phyloP scores from a whole-genome alignment of 345 rosid species.

The Melaleuca alternifolia region DNA sequence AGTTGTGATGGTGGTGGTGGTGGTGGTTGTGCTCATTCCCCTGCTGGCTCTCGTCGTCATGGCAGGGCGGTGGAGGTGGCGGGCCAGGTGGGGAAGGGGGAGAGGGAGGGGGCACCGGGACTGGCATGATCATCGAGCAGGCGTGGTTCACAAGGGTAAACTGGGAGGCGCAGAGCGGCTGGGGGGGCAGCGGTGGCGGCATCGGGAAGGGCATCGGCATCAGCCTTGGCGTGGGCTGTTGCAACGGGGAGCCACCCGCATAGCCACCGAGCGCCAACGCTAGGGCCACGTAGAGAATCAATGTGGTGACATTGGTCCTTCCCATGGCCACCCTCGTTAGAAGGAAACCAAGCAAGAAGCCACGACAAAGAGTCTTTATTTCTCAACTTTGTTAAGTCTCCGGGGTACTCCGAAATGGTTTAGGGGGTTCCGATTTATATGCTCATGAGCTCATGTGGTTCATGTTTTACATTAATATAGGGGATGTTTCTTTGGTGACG shows the following conservation, averaged over 20 bases:
- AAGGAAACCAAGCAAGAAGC: background rate
- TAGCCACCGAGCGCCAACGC: background rate
- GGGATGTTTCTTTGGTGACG: background rate
- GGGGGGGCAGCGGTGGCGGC: slow-evolving; percentile 8
- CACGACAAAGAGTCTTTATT: background rate
- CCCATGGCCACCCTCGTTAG: slow-evolving; percentile 1
- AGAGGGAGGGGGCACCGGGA: slow-evolving; percentile 8
- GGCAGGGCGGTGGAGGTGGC: background rate
- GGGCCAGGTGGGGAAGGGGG: slow-evolving; percentile 14
- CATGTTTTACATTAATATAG: background rate
- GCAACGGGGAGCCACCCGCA: background rate
- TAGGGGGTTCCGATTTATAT: background rate
- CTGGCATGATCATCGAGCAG: slow-evolving; percentile 31
- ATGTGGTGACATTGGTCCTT: background rate
- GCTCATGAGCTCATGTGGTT: background rate
- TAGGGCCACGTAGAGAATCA: background rate
- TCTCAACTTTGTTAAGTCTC: background rate
- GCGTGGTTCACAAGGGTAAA: slow-evolving; percentile 57
- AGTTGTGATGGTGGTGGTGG: slow-evolving; percentile 1
- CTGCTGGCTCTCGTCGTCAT: background rate
- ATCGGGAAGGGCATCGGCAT: background rate
- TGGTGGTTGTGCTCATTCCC: background rate
- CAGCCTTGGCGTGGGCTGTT: background rate
- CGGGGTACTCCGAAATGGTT: background rate
- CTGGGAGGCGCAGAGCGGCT: slow-evolving; percentile 64